These are phyloP conservation scores for Penicillium sp. DNA, from an alignment of 2,329 filamentous ascomycete species.

Conservation along the genomic window DNA sequence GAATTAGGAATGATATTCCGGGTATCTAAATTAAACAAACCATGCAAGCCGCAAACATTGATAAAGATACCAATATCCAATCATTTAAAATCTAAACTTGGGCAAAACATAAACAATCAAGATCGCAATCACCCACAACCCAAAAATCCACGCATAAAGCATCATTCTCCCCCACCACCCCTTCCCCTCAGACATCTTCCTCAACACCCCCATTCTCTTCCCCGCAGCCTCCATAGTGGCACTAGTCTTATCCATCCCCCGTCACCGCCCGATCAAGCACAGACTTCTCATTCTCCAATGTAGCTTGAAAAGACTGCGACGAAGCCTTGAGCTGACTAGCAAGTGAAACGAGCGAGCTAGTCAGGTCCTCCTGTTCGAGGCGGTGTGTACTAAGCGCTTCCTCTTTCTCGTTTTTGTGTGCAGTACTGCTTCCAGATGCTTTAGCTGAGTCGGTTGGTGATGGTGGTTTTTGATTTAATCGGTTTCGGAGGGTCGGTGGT, in stretches of 20 bases:
- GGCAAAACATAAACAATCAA: constrained; percentile 82
- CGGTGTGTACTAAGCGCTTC: constrained; percentile 74
- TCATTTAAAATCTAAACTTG: constrained; percentile 74
- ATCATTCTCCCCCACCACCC: constrained; percentile 84
- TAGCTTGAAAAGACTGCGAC: constrained; percentile 68
- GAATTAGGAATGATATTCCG: not conserved
- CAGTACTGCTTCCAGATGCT: not conserved
- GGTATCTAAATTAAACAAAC: constrained; percentile 4
- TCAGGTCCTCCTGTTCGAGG: constrained; percentile 78
- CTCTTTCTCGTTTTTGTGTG: constrained; percentile 51
- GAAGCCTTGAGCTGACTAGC: constrained; percentile 75
- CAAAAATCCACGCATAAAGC: constrained; percentile 81
- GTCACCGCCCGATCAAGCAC: constrained; percentile 69
- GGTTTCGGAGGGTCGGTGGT: not conserved
- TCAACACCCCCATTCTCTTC: constrained; percentile 73
- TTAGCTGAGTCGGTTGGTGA: not conserved
- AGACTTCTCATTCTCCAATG: constrained; percentile 73
- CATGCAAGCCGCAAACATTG: not conserved
- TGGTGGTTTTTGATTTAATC: not conserved
- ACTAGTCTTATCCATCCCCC: constrained; percentile 76
- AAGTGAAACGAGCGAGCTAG: constrained; percentile 77
- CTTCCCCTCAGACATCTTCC: constrained; percentile 80
- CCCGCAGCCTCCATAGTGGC: constrained; percentile 74
- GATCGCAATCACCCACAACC: constrained; percentile 74
- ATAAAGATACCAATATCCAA: no score